Conservation (phyloP, 192 early-diverging fungal genomes). For the Phlyctochytrium planicorne region DNA sequence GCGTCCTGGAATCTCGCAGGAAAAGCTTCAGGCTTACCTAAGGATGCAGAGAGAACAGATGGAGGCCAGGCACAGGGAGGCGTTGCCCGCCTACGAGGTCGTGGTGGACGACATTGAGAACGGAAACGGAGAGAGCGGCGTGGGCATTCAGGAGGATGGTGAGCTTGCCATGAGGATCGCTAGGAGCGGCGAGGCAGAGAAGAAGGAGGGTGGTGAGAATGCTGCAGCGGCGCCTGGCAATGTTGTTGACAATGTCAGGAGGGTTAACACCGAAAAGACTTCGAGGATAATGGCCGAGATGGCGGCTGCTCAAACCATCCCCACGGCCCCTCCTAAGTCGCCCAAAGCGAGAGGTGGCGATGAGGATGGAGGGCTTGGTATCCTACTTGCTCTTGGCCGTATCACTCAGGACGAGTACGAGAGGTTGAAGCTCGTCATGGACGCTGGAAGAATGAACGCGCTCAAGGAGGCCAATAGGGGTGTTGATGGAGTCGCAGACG, state of each 20-base stretch:
- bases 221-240: background rate
- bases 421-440: no score
- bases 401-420: no score
- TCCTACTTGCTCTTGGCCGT: no score
- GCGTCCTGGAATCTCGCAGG: background rate
- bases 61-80: background rate
- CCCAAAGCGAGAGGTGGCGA: no score
- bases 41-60: background rate
- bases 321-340: no score
- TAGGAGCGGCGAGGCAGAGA: background rate
- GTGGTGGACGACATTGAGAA: background rate
- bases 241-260: background rate
- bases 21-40: background rate
- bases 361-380: no score
- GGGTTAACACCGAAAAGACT: no score
- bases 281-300: no score
- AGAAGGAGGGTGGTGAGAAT: background rate
- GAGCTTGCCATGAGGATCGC: background rate
- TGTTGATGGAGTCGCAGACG: no score
- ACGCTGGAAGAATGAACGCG: no score
- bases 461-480: no score
- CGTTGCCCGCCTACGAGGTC: background rate
- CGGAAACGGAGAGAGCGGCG: background rate
- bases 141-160: background rate
- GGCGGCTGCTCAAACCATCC: no score